Evolutionary conservation across 2,329 filamentous ascomycete genomes (phyloP).

Genomic region (Berkeleyomyces basicola): DNA sequence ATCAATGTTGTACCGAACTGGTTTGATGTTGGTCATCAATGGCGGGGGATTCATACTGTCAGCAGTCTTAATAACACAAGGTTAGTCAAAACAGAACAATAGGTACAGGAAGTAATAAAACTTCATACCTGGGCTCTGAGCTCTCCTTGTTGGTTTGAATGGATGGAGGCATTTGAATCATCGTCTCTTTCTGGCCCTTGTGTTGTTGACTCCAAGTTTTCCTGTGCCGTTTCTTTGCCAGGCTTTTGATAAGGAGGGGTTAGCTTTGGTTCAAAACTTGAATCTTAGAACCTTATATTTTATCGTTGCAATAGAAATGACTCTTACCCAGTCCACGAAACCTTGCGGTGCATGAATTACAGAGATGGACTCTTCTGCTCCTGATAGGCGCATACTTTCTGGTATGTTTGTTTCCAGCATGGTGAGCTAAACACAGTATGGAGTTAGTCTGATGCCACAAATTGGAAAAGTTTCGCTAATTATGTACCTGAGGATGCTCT

Average conservation of each 20-base stretch:
- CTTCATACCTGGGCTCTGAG: neutral
- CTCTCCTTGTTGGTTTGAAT: neutral
- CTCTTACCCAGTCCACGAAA: constrained; percentile 60
- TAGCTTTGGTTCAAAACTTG: neutral
- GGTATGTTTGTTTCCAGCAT: constrained; percentile 41
- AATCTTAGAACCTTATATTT: neutral
- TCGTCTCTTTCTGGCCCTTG: constrained; percentile 5
- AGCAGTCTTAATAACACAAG: neutral
- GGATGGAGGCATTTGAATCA: neutral
- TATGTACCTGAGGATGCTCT: constrained; percentile 10
- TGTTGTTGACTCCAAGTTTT: constrained; percentile 2
- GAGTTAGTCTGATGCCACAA: neutral
- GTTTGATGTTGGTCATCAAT: constrained; percentile 58
- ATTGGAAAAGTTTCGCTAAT: neutral
- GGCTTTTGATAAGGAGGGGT: neutral
- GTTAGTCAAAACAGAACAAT: neutral
- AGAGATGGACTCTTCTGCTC: constrained; percentile 65
- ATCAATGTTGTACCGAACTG: constrained; percentile 47
- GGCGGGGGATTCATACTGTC: constrained; percentile 43
- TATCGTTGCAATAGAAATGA: neutral
- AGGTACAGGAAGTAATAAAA: neutral
- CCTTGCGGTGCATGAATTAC: constrained; percentile 82
- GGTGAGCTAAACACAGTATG: constrained; percentile 14
- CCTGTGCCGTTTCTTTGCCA: neutral
- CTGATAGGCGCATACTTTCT: constrained; percentile 38